phyloP scores from a whole-genome alignment of 1,284 basidiomycete genomes.

The Ceratobasidium sp. region DNA sequence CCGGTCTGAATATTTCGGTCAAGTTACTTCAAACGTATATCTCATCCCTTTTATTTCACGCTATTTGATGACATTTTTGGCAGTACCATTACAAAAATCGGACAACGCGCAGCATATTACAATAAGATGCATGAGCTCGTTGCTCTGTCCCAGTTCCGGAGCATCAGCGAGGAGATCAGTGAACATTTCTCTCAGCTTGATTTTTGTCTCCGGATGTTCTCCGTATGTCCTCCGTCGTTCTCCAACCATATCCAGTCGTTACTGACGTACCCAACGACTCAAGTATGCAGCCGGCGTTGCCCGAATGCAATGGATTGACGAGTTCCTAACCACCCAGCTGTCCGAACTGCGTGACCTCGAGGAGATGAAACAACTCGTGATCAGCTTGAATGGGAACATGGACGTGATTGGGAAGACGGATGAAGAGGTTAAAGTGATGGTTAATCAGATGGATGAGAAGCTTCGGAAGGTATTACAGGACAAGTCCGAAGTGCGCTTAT shows the following conservation, averaged over 20 bases:
- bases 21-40: not conserved
- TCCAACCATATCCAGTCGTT: not conserved
- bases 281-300: not conserved
- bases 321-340: not conserved
- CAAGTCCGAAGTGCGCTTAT: not conserved
- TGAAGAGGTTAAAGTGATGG: not conserved
- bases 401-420: not conserved
- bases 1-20: not conserved
- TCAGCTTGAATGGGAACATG: not conserved
- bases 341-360: not conserved
- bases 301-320: not conserved
- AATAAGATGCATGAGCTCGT: not conserved
- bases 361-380: too few relatives aligned
- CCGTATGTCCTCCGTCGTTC: not conserved
- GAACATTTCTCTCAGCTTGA: constrained; percentile 10
- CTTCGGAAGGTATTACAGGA: not conserved
- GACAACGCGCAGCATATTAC: not conserved
- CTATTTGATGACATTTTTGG: not conserved
- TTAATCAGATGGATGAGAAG: not conserved
- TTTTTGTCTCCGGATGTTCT: constrained; percentile 17
- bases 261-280: too few relatives aligned
- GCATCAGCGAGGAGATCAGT: constrained; percentile 14
- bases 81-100: not conserved
- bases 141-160: not conserved
- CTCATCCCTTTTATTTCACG: not conserved